Conservation (phyloP, 208 protist species). For the Crithidia fasciculata region DNA sequence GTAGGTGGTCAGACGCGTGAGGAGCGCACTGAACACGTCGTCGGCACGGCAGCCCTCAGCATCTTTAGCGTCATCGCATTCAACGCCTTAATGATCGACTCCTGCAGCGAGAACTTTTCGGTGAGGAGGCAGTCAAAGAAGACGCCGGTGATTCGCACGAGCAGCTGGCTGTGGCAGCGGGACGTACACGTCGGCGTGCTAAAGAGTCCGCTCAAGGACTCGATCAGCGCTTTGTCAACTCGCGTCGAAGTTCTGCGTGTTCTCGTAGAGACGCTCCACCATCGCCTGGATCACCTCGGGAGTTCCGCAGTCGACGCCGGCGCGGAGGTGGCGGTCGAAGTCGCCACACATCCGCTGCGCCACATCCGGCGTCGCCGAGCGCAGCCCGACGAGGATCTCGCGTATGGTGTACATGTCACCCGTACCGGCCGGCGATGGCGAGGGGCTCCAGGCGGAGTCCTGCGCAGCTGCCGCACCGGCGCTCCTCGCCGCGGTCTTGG, state of each 20-base stretch:
- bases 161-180: constrained; percentile 71
- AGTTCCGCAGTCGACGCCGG: constrained; percentile 71
- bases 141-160: constrained; percentile 73
- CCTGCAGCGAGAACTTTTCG: constrained; percentile 76
- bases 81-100: constrained; percentile 76
- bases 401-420: constrained; percentile 73
- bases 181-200: constrained; percentile 42
- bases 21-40: constrained; percentile 82
- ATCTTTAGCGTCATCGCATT: constrained; percentile 84
- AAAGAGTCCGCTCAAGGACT: constrained; percentile 75
- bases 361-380: constrained; percentile 55
- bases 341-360: constrained; percentile 71
- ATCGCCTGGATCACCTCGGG: constrained; percentile 84
- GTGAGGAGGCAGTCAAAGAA: constrained; percentile 89
- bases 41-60: constrained; percentile 68
- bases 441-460: neutral
- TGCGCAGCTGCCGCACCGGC: neutral
- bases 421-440: constrained; percentile 5
- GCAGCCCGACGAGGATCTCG: constrained; percentile 79
- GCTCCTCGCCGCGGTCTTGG: neutral
- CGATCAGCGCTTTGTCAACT: constrained; percentile 66
- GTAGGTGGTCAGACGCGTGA: constrained; percentile 84
- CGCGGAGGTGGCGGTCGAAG: constrained; percentile 65
- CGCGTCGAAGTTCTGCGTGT: constrained; percentile 64
- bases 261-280: constrained; percentile 80